A percentile compares a stretch with the other conserved stretches of the same genome.
phyloP scores from a whole-genome alignment of 139 green algal species.

The Penium margaritaceum region DNA sequence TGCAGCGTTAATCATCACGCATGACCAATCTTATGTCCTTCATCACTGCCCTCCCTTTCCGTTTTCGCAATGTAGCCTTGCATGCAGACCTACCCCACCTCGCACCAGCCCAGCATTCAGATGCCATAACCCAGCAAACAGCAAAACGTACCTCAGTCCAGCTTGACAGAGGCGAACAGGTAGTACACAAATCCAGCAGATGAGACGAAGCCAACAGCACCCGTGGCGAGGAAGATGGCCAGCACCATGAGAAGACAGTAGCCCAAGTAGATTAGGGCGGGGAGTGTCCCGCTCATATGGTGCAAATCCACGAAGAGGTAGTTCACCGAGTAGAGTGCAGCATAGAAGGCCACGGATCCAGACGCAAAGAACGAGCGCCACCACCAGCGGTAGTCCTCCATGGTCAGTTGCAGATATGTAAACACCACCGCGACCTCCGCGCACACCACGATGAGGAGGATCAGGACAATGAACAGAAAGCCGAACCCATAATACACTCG shows the following conservation, averaged over 20 bases:
- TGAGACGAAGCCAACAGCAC: conserved; percentile 43
- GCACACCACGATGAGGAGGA: conserved; percentile 32
- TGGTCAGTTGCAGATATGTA: conserved; percentile 32
- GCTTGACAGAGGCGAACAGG: conserved; percentile 47
- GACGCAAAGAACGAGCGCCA: conserved; percentile 36
- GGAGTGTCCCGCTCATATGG: conserved; percentile 12
- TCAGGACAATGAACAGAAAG: conserved; percentile 75
- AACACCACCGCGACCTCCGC: conserved; percentile 33
- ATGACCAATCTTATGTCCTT: too few relatives aligned
- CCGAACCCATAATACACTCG: conserved; percentile 86
- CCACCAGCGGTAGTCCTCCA: conserved; percentile 47
- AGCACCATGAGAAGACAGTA: conserved; percentile 42
- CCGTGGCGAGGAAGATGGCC: conserved; percentile 40
- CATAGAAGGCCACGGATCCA: conserved; percentile 27
- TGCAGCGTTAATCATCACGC: too few relatives aligned
- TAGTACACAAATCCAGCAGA: conserved; percentile 30
- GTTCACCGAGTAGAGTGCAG: conserved; percentile 33
- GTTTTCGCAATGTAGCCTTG: too few relatives aligned
- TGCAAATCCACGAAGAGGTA: conserved; percentile 38
- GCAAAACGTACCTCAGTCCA: too few relatives aligned
- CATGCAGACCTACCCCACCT: too few relatives aligned
- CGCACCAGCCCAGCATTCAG: too few relatives aligned
- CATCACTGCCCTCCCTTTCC: too few relatives aligned
- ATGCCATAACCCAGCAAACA: too few relatives aligned
- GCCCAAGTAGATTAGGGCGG: conserved; percentile 29